These are phyloP conservation scores for Floccularia luteovirens DNA, from an alignment of 768 basidiomycete species.

Conservation along the genomic window DNA sequence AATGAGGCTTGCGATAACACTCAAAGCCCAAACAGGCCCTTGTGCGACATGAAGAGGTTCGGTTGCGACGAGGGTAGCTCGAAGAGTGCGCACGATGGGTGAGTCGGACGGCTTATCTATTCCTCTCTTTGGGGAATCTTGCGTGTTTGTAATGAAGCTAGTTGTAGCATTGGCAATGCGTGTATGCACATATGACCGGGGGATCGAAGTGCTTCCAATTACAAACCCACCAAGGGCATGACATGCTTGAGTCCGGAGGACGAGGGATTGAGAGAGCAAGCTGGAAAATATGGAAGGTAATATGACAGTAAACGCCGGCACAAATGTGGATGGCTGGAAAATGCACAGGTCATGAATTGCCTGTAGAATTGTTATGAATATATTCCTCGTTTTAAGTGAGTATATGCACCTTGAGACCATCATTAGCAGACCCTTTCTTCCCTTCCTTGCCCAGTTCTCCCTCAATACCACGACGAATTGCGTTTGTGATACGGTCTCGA, in stretches of 20 bases:
- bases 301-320: constrained; percentile 51
- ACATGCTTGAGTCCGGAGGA: constrained; percentile 66
- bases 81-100: constrained; percentile 55
- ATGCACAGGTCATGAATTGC: constrained; percentile 66
- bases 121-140: constrained; percentile 28
- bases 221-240: constrained; percentile 70
- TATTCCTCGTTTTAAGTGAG: constrained; percentile 4
- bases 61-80: constrained; percentile 46
- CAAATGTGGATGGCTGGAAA: constrained; percentile 56
- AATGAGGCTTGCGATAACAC: constrained; percentile 56
- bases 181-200: constrained; percentile 38
- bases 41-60: constrained; percentile 60
- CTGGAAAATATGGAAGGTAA: constrained; percentile 57
- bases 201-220: constrained; percentile 40
- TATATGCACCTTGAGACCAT: constrained; percentile 62
- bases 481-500: constrained; percentile 60
- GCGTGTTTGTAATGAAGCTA: constrained; percentile 34
- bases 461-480: constrained; percentile 68
- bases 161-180: constrained; percentile 44
- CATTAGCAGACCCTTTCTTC: constrained; percentile 75
- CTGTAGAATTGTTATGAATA: constrained; percentile 23
- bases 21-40: constrained; percentile 73
- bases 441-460: constrained; percentile 86
- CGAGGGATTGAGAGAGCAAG: constrained; percentile 55
- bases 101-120: constrained; percentile 35